These are phyloP conservation scores for Xylaria grammica DNA, from an alignment of 495 filamentous ascomycete genomes.

Conservation along the genomic window DNA sequence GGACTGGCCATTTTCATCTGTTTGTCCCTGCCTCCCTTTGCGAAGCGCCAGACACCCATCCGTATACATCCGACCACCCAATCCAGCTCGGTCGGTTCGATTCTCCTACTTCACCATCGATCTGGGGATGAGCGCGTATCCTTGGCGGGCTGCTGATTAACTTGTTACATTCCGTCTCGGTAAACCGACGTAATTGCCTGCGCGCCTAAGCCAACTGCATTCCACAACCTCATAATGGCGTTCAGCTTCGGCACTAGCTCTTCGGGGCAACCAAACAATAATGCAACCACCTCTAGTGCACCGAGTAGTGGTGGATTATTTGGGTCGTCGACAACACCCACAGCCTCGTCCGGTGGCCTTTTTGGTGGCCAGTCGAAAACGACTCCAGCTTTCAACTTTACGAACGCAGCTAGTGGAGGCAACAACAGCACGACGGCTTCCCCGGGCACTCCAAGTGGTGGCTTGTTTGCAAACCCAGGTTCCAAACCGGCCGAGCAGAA, in stretches of 20 bases:
- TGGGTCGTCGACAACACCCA: slow-evolving; percentile 35
- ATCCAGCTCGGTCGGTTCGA: background rate
- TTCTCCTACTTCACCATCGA: background rate
- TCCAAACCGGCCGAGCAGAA: slow-evolving; percentile 39
- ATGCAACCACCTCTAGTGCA: slow-evolving; percentile 46
- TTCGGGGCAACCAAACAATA: slow-evolving; percentile 40
- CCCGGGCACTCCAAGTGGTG: slow-evolving; percentile 33
- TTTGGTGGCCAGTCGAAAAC: slow-evolving; percentile 31
- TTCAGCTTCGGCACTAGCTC: slow-evolving; percentile 47
- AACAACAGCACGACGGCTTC: slow-evolving; percentile 28
- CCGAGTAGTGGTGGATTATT: slow-evolving; percentile 47
- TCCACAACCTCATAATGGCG: slow-evolving; percentile 28
- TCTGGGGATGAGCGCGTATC: slow-evolving; percentile 26
- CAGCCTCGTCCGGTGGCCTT: slow-evolving; percentile 23
- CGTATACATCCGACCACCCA: background rate
- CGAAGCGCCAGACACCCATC: slow-evolving; percentile 5
- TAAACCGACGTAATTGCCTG: background rate
- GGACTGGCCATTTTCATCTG: background rate
- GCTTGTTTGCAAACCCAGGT: slow-evolving; percentile 56
- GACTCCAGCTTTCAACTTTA: slow-evolving; percentile 51
- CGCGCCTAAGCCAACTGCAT: slow-evolving; percentile 17
- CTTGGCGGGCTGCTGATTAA: slow-evolving; percentile 15
- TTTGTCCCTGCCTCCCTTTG: background rate
- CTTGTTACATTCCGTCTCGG: slow-evolving; percentile 28
- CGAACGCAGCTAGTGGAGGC: slow-evolving; percentile 28